Conservation (phyloP, 352 stramenopile genomes). For the Globisporangium carolinianum region DNA sequence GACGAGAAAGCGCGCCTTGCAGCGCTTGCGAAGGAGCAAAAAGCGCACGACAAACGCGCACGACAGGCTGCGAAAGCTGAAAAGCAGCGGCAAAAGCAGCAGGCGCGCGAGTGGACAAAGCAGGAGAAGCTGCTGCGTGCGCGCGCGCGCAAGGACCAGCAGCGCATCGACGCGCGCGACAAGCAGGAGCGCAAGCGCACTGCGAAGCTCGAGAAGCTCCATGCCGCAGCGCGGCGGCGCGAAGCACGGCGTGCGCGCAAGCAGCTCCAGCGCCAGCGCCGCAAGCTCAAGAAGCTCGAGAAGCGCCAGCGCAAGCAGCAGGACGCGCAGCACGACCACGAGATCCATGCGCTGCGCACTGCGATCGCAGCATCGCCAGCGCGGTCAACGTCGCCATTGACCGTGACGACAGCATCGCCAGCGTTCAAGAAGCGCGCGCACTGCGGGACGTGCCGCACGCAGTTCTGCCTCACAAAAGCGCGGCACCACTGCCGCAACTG, state of each 20-base stretch:
- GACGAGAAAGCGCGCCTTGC: constrained; percentile 13
- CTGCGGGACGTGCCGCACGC: constrained; percentile 35
- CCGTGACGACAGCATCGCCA: constrained; percentile 6
- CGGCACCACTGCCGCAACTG: constrained; percentile 71
- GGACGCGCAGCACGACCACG: constrained; percentile 1
- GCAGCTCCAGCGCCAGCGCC: constrained; percentile 6
- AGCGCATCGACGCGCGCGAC: constrained; percentile 6
- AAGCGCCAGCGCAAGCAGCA: constrained; percentile 10
- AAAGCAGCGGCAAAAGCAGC: constrained; percentile 7
- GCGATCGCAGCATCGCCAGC: not conserved
- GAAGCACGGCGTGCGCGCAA: constrained; percentile 8
- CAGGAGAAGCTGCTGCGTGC: constrained; percentile 16
- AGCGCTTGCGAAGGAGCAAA: constrained; percentile 14
- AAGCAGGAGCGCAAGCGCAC: constrained; percentile 12
- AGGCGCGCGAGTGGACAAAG: constrained; percentile 13
- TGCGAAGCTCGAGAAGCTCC: constrained; percentile 22
- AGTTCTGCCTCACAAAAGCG: constrained; percentile 26
- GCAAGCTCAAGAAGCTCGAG: constrained; percentile 9
- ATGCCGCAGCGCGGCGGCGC: constrained; percentile 10
- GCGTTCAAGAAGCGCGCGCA: constrained; percentile 24
- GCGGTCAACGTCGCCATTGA: not conserved
- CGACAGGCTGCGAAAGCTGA: constrained; percentile 7
- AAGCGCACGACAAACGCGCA: constrained; percentile 9
- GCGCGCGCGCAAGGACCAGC: constrained; percentile 11
- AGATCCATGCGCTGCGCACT: constrained; percentile 6